Conservation (phyloP, 352 stramenopile genomes). For the Plasmopara viticola region DNA sequence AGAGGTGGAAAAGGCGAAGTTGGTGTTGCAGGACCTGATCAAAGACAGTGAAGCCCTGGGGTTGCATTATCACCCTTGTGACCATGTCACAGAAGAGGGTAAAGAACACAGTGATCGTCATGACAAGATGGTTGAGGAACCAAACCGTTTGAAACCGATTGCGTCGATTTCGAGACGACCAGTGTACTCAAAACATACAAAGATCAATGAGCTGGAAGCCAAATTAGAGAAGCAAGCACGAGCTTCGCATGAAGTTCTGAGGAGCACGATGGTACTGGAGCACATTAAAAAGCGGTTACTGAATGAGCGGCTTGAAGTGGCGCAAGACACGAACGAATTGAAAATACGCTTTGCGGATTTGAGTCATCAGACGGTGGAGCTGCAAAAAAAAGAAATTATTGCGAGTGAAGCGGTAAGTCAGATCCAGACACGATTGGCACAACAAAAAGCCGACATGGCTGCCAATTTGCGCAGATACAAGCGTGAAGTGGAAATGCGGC, state of each 20-base stretch:
- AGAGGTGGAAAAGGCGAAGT: conserved; percentile 54
- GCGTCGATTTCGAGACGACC: conserved; percentile 65
- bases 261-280: conserved; percentile 60
- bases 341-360: conserved; percentile 56
- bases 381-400: conserved; percentile 70
- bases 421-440: conserved; percentile 49
- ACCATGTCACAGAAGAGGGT: conserved; percentile 25
- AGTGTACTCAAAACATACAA: conserved; percentile 81
- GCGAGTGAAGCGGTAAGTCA: conserved; percentile 68
- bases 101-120: not conserved
- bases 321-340: conserved; percentile 53
- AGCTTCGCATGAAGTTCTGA: conserved; percentile 56
- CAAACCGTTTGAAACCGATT: conserved; percentile 59
- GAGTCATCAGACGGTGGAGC: conserved; percentile 60
- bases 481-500: conserved; percentile 55
- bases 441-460: conserved; percentile 70
- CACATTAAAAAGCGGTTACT: conserved; percentile 76
- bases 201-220: conserved; percentile 65
- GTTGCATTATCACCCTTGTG: conserved; percentile 37
- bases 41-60: conserved; percentile 69
- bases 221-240: conserved; percentile 53
- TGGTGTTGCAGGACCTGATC: conserved; percentile 66
- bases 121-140: conserved; percentile 38
- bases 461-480: conserved; percentile 53
- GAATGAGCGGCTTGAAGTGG: conserved; percentile 42